Percentiles rank a stretch among this genome's conserved stretches.
Evolutionary conservation across 2,329 filamentous ascomycete genomes (phyloP).

Genomic region (Blastomyces percursus): DNA sequence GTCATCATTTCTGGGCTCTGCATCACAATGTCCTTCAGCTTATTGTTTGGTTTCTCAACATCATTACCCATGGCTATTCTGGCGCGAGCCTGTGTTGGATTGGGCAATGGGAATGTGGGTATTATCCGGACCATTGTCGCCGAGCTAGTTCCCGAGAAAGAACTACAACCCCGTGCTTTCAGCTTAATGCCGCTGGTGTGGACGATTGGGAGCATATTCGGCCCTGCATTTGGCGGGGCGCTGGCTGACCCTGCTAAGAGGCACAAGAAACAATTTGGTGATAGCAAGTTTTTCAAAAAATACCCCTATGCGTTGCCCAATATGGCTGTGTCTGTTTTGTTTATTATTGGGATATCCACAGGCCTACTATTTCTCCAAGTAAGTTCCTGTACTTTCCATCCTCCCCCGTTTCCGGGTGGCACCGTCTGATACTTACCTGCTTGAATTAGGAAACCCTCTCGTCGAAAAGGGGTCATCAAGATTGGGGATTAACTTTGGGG

Average conservation of each 20-base stretch:
- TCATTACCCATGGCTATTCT: constrained; percentile 69
- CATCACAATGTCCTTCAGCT: constrained; percentile 68
- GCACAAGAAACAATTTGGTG: constrained; percentile 59
- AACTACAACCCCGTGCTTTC: constrained; percentile 80
- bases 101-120: constrained; percentile 84
- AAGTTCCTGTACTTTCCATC: constrained; percentile 9
- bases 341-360: constrained; percentile 62
- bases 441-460: constrained; percentile 61
- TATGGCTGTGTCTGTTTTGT: constrained; percentile 62
- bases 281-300: constrained; percentile 54
- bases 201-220: constrained; percentile 78
- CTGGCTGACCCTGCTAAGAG: constrained; percentile 71
- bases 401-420: neutral
- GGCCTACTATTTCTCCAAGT: constrained; percentile 69
- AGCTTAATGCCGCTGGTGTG: constrained; percentile 88
- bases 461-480: constrained; percentile 53
- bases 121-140: constrained; percentile 88
- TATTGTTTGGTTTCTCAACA: constrained; percentile 75
- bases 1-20: constrained; percentile 62
- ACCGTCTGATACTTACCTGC: neutral
- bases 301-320: constrained; percentile 84
- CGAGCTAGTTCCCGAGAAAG: constrained; percentile 78
- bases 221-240: constrained; percentile 76
- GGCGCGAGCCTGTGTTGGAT: constrained; percentile 66
- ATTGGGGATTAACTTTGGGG: constrained; percentile 68